Evolutionary conservation across 371 early-diverging fungal genomes (phyloP).

Genomic region (Dichotomocladium elegans): DNA sequence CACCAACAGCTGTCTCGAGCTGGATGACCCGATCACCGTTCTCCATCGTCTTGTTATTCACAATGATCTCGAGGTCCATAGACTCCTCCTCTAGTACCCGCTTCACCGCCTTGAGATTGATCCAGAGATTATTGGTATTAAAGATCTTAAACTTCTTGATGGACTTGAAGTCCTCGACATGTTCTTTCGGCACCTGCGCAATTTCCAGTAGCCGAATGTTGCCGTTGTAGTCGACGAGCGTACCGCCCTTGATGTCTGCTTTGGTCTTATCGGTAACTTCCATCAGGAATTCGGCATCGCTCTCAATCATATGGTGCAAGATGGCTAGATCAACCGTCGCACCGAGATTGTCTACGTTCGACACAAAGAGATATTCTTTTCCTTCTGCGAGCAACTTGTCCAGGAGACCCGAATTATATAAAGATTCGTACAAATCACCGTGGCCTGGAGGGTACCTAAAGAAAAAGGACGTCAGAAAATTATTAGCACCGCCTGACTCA

Average conservation of each 20-base stretch:
- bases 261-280: conserved; percentile 99
- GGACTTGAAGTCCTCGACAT: conserved; percentile 98
- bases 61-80: conserved; percentile 96
- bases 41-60: conserved; percentile 91
- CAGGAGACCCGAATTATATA: conserved; percentile 92
- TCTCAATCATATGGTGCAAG: conserved; percentile 87
- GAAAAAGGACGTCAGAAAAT: neutral
- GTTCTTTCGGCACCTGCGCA: conserved; percentile 98
- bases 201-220: conserved; percentile 96
- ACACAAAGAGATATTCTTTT: conserved; percentile 98
- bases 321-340: conserved; percentile 97
- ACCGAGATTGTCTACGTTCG: conserved; percentile 99
- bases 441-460: conserved; percentile 99
- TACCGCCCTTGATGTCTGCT: conserved; percentile 99
- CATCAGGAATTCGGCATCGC: conserved; percentile 96
- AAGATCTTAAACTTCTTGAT: conserved; percentile 99
- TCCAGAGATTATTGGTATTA: conserved; percentile 99
- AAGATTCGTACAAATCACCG: conserved; percentile 97
- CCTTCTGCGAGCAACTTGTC: conserved; percentile 95
- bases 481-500: too few species aligned
- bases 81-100: conserved; percentile 80
- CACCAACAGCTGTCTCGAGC: conserved; percentile 99
- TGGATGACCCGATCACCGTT: conserved; percentile 96
- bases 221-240: conserved; percentile 97
- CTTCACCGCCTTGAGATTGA: conserved; percentile 94